Evolutionary conservation across 176 grass and related monocot species (phyloP), one percentile per base, ranked within the genome.

Genomic region (Cenchrus purpureus): DNA sequence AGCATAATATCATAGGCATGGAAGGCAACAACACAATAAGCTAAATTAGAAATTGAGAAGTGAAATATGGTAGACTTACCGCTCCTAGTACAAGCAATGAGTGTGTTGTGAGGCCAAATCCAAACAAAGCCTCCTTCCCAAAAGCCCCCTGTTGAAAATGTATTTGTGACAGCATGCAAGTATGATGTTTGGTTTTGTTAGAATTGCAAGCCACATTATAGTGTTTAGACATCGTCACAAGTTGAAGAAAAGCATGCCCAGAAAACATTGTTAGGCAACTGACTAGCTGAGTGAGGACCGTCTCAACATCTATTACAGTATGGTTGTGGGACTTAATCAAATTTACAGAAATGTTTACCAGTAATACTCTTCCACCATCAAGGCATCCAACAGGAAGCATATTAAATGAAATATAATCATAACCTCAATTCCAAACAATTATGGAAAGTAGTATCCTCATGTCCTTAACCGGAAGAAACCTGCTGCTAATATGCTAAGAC

Each of bases 321-420:
- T 53, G 31, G 59, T 31, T 51, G 49, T 59, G 65, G n/a, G 28
- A 56, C 25, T 60, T 54, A 6, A 31, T 70, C 52, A 3, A 73
- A 60, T 1, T 22, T 44, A 82, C 16, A 46, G 0, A 3, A 48
- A 76, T 17, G 61, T 81, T 87, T 87, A 98, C 97, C 93, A 95
- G 93, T 75, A 98, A 81, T 82, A 89, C 91, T 87, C 97, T 98
- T 88, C 93, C 97, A 79, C 97, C 97, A 79, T 98, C 97, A 92
- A 99, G 93, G n/a, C 91, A 94, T 74, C 97, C 93, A 85, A 96
- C 86, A 66, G 97, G 97, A 89, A 99, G 93, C 93, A 99, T 96
- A 92, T 99, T 99, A 77, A 74, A 12, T 86, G 34, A 46, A 64
- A 20, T 65, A 51, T 61, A 81, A 8, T 15, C 29, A 72, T 43